Conservation (phyloP, 208 protist species). For the Wallacemonas sp. region DNA sequence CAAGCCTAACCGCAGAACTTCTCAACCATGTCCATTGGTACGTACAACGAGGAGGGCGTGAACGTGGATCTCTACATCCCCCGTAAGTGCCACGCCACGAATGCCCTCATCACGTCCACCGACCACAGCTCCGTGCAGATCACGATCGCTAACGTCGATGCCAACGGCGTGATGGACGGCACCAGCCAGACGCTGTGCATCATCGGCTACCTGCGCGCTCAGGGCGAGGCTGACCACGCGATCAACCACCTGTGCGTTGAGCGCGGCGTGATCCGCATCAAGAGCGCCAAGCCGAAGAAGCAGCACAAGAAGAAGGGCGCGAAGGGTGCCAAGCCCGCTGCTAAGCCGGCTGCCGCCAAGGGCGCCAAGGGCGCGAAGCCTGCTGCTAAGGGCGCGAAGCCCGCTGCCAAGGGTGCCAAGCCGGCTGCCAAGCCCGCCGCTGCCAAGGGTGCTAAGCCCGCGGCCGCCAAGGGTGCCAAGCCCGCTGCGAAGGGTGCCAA, state of each 20-base stretch:
- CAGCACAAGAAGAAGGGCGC: slow-evolving; percentile 48
- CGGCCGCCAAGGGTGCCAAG: slow-evolving; percentile 13
- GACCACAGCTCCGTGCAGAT: slow-evolving; percentile 97
- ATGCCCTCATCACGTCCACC: slow-evolving; percentile 92
- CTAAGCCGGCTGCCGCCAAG: slow-evolving; percentile 17
- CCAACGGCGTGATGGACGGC: slow-evolving; percentile 90
- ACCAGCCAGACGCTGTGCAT: slow-evolving; percentile 94
- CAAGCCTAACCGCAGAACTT: neutral
- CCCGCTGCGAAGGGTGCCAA: slow-evolving; percentile 9
- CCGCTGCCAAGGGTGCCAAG: slow-evolving; percentile 18
- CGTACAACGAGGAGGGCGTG: slow-evolving; percentile 90
- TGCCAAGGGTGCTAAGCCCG: slow-evolving; percentile 14
- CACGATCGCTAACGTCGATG: slow-evolving; percentile 94
- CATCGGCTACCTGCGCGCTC: slow-evolving; percentile 93
- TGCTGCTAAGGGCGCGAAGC: slow-evolving; percentile 16
- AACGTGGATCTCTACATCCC: slow-evolving; percentile 96
- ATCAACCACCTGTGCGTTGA: slow-evolving; percentile 94
- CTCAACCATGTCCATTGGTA: slow-evolving; percentile 84
- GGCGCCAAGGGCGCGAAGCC: slow-evolving; percentile 16
- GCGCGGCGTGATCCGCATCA: slow-evolving; percentile 84
- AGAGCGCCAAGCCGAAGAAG: slow-evolving; percentile 82
- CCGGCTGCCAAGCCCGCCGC: slow-evolving; percentile 18
- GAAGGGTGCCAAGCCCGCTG: slow-evolving; percentile 25
- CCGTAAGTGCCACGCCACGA: slow-evolving; percentile 97
- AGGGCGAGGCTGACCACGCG: slow-evolving; percentile 93